Percentiles rank a stretch among this genome's conserved stretches.
Conservation (phyloP, 2,329 filamentous ascomycete species). For the Colletotrichum sidae region DNA sequence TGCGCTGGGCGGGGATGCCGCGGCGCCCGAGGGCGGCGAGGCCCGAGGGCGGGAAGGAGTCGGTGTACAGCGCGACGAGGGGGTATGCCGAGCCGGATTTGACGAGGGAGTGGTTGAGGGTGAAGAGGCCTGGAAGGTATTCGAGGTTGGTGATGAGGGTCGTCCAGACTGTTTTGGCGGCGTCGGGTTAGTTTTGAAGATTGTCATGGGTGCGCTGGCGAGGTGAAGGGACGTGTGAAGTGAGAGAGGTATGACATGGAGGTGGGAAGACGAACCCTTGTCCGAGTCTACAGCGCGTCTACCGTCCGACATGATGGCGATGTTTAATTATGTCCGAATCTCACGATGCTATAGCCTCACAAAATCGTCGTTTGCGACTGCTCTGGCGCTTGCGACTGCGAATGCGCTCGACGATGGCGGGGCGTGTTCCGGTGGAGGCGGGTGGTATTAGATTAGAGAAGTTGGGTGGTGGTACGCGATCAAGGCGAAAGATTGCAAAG, state of each 20-base stretch:
- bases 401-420: constrained; percentile 14
- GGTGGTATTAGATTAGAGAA: constrained; percentile 22
- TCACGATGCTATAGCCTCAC: too few relatives aligned
- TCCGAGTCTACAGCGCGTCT: constrained; percentile 52
- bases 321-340: not conserved
- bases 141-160: constrained; percentile 86
- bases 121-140: constrained; percentile 86
- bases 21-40: constrained; percentile 76
- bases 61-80: constrained; percentile 85
- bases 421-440: constrained; percentile 35
- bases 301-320: constrained; percentile 36
- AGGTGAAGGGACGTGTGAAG: not conserved
- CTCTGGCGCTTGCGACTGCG: not conserved
- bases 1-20: constrained; percentile 75
- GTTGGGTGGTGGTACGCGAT: too few relatives aligned
- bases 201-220: not conserved
- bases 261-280: constrained; percentile 46
- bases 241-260: not conserved
- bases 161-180: constrained; percentile 75
- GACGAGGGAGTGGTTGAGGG: constrained; percentile 82
- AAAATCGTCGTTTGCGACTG: not conserved
- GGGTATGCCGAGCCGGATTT: constrained; percentile 76
- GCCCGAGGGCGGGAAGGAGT: constrained; percentile 76
- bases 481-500: not conserved
- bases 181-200: not conserved